These are phyloP conservation scores for Verticillium isaacii DNA, from an alignment of 2,329 filamentous ascomycete species.

Conservation along the genomic window DNA sequence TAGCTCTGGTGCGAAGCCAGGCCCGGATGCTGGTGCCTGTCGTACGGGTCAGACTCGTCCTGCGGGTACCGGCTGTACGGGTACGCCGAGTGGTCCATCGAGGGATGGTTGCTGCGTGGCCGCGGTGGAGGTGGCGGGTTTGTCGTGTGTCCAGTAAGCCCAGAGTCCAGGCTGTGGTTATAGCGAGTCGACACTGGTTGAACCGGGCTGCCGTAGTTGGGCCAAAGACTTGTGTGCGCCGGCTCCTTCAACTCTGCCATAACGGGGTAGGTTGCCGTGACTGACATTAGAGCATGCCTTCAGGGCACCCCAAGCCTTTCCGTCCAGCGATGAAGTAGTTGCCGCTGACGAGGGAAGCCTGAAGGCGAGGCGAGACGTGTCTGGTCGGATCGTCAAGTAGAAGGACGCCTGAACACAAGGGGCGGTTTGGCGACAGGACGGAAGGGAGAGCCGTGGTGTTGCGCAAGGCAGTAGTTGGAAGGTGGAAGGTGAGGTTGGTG, in stretches of 20 bases:
- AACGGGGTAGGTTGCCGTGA: constrained; percentile 55
- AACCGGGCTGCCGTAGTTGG: constrained; percentile 51
- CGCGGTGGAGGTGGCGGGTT: constrained; percentile 43
- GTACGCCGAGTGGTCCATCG: constrained; percentile 46
- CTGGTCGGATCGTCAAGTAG: constrained; percentile 12
- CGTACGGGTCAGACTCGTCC: constrained; percentile 50
- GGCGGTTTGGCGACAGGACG: neutral
- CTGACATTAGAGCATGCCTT: constrained; percentile 56
- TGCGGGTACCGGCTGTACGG: constrained; percentile 50
- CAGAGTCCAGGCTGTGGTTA: constrained; percentile 44
- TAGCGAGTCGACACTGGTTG: constrained; percentile 45
- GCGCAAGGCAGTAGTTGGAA: neutral
- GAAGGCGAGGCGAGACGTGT: constrained; percentile 6
- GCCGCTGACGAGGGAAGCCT: constrained; percentile 1
- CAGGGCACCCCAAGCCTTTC: constrained; percentile 6
- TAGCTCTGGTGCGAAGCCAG: constrained; percentile 47
- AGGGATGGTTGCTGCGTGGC: constrained; percentile 43
- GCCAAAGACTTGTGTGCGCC: constrained; percentile 53
- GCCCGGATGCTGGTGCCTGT: constrained; percentile 44
- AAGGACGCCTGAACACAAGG: neutral
- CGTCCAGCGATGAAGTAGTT: neutral
- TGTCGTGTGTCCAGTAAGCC: constrained; percentile 39
- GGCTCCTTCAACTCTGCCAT: constrained; percentile 62
- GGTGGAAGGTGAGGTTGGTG: constrained; percentile 19
- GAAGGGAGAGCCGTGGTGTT: neutral